Percentiles rank a stretch among this genome's conserved stretches.
Conservation (phyloP, 2,329 filamentous ascomycete genomes). For the Colletotrichum siamense region DNA sequence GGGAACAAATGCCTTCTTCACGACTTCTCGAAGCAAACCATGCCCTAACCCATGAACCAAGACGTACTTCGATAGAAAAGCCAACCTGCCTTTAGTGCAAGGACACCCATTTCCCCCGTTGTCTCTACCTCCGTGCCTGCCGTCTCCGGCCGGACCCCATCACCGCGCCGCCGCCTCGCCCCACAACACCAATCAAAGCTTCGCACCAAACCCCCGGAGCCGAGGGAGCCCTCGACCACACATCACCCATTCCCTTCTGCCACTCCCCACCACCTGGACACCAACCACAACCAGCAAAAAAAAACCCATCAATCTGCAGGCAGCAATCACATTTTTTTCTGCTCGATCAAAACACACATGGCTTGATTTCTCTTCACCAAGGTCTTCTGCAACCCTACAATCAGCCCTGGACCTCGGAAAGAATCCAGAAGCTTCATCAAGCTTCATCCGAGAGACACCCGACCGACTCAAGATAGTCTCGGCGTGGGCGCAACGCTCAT, state of each 20-base stretch:
- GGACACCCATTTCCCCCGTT: background rate
- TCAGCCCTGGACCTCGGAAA: background rate
- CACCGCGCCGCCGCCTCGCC: background rate
- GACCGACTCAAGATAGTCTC: background rate
- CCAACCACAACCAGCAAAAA: background rate
- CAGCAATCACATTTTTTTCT: background rate
- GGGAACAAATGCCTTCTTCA: fast-evolving
- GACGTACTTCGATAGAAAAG: too few relatives aligned
- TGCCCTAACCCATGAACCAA: too few relatives aligned
- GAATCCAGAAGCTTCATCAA: background rate
- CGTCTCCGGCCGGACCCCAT: background rate
- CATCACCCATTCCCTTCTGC: background rate
- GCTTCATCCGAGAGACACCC: background rate
- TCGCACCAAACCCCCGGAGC: background rate
- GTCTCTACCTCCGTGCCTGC: background rate
- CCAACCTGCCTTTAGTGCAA: too few relatives aligned
- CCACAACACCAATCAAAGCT: background rate
- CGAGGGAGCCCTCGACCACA: background rate
- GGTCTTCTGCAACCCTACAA: background rate
- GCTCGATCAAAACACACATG: background rate
- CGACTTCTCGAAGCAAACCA: fast-evolving
- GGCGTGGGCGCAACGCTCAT: background rate
- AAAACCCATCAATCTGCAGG: background rate
- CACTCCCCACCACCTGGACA: background rate
- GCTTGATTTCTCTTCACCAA: background rate